A percentile compares a stretch with the other conserved stretches of the same genome.
These are phyloP conservation scores for Russula foetens DNA, from an alignment of 768 basidiomycete species.

Conservation along the genomic window DNA sequence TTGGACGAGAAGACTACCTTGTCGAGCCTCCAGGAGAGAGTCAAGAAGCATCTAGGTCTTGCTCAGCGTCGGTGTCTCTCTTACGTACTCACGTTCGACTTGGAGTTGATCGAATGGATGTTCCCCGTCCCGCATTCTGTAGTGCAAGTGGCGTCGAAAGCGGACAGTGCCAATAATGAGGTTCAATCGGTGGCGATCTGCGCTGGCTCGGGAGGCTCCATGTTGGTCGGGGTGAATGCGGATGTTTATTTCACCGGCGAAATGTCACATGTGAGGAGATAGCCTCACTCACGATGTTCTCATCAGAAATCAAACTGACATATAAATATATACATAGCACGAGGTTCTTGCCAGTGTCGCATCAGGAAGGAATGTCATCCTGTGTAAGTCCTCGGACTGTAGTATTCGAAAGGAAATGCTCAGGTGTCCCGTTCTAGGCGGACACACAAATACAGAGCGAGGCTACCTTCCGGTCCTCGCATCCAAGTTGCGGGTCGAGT, in stretches of 20 bases:
- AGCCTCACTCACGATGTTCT: slow-evolving; percentile 6
- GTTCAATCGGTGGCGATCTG: slow-evolving; percentile 74
- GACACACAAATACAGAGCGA: slow-evolving; percentile 93
- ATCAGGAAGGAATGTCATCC: slow-evolving; percentile 66
- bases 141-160: slow-evolving; percentile 59
- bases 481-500: slow-evolving; percentile 47
- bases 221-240: slow-evolving; percentile 63
- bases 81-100: background rate
- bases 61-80: slow-evolving; percentile 37
- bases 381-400: slow-evolving; percentile 47
- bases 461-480: slow-evolving; percentile 79
- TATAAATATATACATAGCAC: slow-evolving; percentile 44
- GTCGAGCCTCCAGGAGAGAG: slow-evolving; percentile 33
- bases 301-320: background rate
- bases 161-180: slow-evolving; percentile 19
- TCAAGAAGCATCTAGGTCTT: slow-evolving; percentile 25
- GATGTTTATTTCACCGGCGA: slow-evolving; percentile 93
- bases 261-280: slow-evolving; percentile 64
- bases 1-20: slow-evolving; percentile 16
- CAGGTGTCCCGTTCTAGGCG: slow-evolving; percentile 40
- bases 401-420: background rate
- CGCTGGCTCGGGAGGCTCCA: slow-evolving; percentile 80
- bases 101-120: background rate
- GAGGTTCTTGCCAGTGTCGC: slow-evolving; percentile 79
- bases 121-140: slow-evolving; percentile 7